Percentiles rank a stretch among this genome's conserved stretches.
These are phyloP conservation scores for Colletotrichum coccodes DNA, from an alignment of 2,329 filamentous ascomycete genomes.

Conservation along the genomic window DNA sequence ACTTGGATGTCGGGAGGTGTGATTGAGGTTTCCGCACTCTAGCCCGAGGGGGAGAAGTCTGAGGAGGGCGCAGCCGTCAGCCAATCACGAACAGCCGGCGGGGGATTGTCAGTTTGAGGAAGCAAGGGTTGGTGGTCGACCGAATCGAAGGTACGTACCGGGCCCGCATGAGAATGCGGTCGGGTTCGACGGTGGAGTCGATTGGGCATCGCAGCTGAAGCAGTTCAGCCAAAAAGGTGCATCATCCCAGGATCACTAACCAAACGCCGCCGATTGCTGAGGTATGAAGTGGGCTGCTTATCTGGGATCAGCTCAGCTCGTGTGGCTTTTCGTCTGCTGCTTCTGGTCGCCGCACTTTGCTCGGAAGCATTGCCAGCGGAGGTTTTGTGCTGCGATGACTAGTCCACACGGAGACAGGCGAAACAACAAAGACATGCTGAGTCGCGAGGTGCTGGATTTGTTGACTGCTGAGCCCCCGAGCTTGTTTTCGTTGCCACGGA, in stretches of 20 bases:
- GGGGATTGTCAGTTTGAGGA: not conserved
- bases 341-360: not conserved
- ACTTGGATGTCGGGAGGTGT: not conserved
- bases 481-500: slow-evolving; percentile 28
- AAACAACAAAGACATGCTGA: not conserved
- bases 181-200: not conserved
- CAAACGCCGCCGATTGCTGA: not conserved
- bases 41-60: not conserved
- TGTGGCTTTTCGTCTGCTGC: not conserved
- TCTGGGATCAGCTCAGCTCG: not conserved
- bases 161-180: not conserved
- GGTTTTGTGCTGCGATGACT: not conserved
- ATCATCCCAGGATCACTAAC: not conserved
- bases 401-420: not conserved
- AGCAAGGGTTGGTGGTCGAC: not conserved
- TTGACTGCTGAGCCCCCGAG: slow-evolving; percentile 13
- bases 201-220: slow-evolving; percentile 5
- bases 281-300: not conserved
- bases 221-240: not conserved
- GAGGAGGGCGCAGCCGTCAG: not conserved
- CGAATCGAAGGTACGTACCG: not conserved
- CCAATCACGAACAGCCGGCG: not conserved
- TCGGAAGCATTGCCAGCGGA: not conserved
- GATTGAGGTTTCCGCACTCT: not conserved
- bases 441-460: slow-evolving; percentile 6